Evolutionary conservation across 768 basidiomycete species (phyloP).

Genomic region (Cystoderma amianthinum): DNA sequence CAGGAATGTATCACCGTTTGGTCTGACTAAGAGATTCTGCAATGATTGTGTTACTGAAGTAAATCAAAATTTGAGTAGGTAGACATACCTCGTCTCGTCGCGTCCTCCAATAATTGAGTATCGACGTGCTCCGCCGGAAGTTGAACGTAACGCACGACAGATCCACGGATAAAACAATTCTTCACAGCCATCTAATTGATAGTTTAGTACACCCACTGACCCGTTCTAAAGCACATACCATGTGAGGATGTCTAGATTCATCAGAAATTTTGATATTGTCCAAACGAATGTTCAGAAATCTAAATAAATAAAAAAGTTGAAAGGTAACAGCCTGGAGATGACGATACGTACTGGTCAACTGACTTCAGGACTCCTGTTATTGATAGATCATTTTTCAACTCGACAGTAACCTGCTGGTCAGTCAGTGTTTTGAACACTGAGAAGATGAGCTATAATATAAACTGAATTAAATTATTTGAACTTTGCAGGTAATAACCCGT

Average conservation of each 20-base stretch:
- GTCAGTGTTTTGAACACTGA: slow-evolving; percentile 99
- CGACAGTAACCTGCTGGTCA: slow-evolving; percentile 93
- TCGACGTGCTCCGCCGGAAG: slow-evolving; percentile 90
- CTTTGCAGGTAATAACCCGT: neutral
- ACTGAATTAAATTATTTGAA: too few relatives aligned
- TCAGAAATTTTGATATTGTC: slow-evolving; percentile 92
- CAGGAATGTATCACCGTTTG: slow-evolving; percentile 24
- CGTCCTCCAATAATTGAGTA: slow-evolving; percentile 92
- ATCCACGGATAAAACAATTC: slow-evolving; percentile 98
- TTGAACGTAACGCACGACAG: slow-evolving; percentile 96
- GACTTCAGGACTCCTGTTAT: slow-evolving; percentile 95
- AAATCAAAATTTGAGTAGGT: slow-evolving; percentile 5
- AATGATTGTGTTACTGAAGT: neutral
- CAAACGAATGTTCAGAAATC: slow-evolving; percentile 93
- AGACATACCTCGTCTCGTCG: slow-evolving; percentile 81
- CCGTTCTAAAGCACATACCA: slow-evolving; percentile 77
- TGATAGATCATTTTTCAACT: slow-evolving; percentile 97
- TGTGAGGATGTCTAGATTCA: slow-evolving; percentile 92
- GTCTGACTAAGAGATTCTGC: slow-evolving; percentile 40
- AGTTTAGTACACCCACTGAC: neutral
- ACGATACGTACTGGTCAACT: slow-evolving; percentile 82
- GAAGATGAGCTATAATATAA: slow-evolving; percentile 81
- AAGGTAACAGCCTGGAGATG: slow-evolving; percentile 2
- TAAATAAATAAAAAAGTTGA: slow-evolving; percentile 20
- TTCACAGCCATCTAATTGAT: slow-evolving; percentile 99